Evolutionary conservation across 768 basidiomycete genomes (phyloP), one percentile per base, ranked within the genome.

Genomic region (Leccinum sublutescens): DNA sequence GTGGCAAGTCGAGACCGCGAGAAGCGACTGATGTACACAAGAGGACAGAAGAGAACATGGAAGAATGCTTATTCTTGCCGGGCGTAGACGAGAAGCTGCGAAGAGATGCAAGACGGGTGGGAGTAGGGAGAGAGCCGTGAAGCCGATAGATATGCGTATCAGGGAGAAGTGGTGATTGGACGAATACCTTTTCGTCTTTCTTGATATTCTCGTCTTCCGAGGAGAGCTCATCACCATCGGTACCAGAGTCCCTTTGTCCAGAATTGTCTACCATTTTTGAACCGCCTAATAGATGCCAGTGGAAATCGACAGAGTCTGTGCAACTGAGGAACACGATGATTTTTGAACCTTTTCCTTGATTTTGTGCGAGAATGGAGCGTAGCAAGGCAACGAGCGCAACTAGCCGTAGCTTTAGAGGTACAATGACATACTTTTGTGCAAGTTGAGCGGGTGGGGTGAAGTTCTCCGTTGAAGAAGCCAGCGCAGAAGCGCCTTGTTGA

Each of bases 11-110:
- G 25, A 99, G 83, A 69, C 97, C 97, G 70, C 97, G 93, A n/a
- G 97, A 95, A 3, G 97, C 97, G 54, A 99, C 95, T 9, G 94
- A 96, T 1, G 97, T 99, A 71, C 95, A 98, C 49, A 98, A 80
- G 4, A 99, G 81, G 52, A 99, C 82, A 1, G 95, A 87, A 4
- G 85, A 82, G 0, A 75, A 71, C 3, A 76, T 65, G 34, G 63
- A 64, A 62, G 70, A 62, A 60, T 57, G 64, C 65, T 66, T 69
- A n/a, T 61, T 54, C 54, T 75, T 78, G 4, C 69, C 58, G 17
- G 74, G 64, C 53, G 65, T 68, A 38, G 79, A 79, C 34, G 93
- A 84, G 75, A 98, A 99, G 2, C 84, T 85, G 11, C 83, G 85
- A n/a, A 99, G 78, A 2, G 93, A 91, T 5, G 88, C 83, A 25